Evolutionary conservation across 306 rosid species (phyloP).

Genomic region (Vigna trinervia): DNA sequence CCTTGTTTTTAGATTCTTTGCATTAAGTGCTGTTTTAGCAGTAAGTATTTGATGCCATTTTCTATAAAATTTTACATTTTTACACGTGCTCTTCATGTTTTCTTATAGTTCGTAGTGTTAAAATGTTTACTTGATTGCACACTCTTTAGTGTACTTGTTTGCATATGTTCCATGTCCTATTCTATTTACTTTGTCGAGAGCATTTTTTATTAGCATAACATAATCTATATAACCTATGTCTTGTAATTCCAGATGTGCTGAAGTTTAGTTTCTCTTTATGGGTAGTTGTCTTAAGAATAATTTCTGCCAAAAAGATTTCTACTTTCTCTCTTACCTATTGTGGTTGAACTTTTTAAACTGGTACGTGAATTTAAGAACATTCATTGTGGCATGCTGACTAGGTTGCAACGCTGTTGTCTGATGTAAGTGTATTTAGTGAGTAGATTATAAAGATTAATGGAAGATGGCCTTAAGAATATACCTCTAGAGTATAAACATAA

Average conservation of each 20-base stretch:
- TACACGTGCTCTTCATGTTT: background rate
- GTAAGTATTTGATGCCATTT: conserved; percentile 20
- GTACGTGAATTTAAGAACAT: background rate
- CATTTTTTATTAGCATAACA: background rate
- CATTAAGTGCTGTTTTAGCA: background rate
- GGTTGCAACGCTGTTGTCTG: background rate
- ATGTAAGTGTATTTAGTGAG: background rate
- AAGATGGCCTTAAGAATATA: background rate
- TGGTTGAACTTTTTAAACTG: background rate
- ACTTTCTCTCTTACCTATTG: background rate
- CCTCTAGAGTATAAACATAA: conserved; percentile 7
- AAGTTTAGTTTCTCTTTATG: background rate
- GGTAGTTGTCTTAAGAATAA: conserved; percentile 7
- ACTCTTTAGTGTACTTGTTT: background rate
- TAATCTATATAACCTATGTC: background rate
- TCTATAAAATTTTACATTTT: background rate
- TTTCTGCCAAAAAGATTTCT: background rate
- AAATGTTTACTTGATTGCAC: background rate
- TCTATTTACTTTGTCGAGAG: background rate
- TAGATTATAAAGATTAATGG: background rate
- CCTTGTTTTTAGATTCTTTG: too few relatives aligned
- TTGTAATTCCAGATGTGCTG: background rate
- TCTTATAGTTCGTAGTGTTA: background rate
- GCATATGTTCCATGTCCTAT: background rate
- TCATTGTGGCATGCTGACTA: conserved; percentile 5